Conservation (phyloP, 2,329 filamentous ascomycete genomes). For the Dendrostoma leiphaemia region DNA sequence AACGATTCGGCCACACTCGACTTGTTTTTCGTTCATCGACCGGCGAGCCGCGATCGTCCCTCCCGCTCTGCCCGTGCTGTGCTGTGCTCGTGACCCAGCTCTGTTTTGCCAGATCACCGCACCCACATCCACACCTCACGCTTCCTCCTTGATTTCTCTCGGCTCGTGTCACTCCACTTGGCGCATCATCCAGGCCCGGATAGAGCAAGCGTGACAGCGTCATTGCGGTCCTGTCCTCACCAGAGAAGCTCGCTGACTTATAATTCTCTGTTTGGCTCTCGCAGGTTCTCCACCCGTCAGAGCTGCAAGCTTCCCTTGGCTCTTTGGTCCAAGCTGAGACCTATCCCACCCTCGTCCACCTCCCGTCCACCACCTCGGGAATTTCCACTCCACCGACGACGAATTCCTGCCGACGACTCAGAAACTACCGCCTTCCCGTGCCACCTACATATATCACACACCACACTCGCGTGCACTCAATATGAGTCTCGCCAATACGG, state of each 20-base stretch:
- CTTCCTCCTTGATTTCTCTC: slow-evolving; percentile 1
- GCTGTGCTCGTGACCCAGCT: neutral
- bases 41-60: neutral
- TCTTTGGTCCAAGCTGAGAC: slow-evolving; percentile 9
- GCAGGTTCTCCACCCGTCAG: slow-evolving; percentile 8
- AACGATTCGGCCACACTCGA: neutral
- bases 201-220: slow-evolving; percentile 6
- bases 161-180: slow-evolving; percentile 6
- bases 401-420: neutral
- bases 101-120: slow-evolving; percentile 10
- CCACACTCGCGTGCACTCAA: too few species aligned
- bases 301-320: slow-evolving; percentile 3
- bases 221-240: neutral
- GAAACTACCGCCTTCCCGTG: slow-evolving; percentile 4
- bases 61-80: too few species aligned
- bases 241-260: slow-evolving; percentile 14
- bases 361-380: neutral
- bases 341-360: neutral
- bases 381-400: too few species aligned
- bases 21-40: neutral
- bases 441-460: neutral
- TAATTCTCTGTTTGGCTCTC: slow-evolving; percentile 9
- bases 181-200: neutral
- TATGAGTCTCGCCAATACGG: slow-evolving; percentile 28
- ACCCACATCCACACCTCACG: neutral